These are phyloP conservation scores for Teunomyces funiuensis DNA, from an alignment of 805 yeast species.

Conservation along the genomic window DNA sequence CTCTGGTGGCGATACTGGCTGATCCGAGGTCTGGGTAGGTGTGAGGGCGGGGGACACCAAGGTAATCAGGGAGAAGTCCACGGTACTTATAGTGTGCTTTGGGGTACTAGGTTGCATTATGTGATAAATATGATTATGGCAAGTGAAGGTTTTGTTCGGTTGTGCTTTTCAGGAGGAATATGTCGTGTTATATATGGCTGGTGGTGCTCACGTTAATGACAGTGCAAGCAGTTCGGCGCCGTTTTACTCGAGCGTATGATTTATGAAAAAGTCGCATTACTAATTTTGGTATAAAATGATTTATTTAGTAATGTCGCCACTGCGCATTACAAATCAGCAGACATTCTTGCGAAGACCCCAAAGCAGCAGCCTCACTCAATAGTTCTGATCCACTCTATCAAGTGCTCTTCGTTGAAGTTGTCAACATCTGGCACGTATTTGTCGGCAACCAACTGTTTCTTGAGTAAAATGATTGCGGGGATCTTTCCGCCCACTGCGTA, in stretches of 20 bases:
- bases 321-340: conserved; percentile 4
- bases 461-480: conserved; percentile 67
- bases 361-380: conserved; percentile 13
- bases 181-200: too few relatives aligned
- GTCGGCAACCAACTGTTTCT: conserved; percentile 58
- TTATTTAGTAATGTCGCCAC: background rate
- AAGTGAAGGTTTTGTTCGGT: background rate
- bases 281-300: background rate
- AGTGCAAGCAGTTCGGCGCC: background rate
- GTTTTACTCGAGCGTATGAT: background rate
- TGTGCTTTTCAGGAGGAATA: background rate
- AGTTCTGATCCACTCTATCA: conserved; percentile 30
- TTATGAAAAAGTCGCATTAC: background rate
- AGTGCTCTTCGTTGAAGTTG: conserved; percentile 26
- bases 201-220: too few relatives aligned
- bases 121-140: too few relatives aligned
- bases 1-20: conserved; percentile 8
- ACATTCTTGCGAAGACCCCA: background rate
- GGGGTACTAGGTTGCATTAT: background rate
- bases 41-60: conserved; percentile 15
- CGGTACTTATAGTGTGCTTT: background rate
- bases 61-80: conserved; percentile 12
- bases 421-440: conserved; percentile 23
- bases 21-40: conserved; percentile 3
- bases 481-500: conserved; percentile 51